These are phyloP conservation scores for Lichtheimia corymbifera DNA, from an alignment of 371 early-diverging fungal genomes.

Conservation along the genomic window DNA sequence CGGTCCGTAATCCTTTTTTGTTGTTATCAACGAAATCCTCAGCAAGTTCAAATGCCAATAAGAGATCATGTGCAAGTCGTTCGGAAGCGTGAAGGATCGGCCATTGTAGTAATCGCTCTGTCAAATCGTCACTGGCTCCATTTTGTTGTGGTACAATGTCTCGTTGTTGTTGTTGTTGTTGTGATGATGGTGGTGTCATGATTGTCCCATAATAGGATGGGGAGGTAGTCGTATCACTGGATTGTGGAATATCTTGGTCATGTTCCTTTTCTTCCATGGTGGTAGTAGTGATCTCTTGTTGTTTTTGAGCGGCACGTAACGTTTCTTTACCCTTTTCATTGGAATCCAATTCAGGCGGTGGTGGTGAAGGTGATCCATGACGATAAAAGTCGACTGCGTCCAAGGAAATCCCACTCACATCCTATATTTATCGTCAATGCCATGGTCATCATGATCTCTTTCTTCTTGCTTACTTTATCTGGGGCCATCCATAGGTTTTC, in stretches of 20 bases:
- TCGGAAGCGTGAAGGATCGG: constrained; percentile 1
- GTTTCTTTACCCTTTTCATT: constrained; percentile 5
- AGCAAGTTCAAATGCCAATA: constrained; percentile 9
- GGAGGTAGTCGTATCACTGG: too few species aligned
- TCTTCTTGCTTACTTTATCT: constrained; percentile 2
- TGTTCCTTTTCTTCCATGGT: neutral
- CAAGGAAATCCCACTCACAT: constrained; percentile 2
- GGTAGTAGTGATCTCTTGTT: neutral
- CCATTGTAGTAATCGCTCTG: constrained; percentile 4
- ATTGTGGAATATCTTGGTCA: neutral
- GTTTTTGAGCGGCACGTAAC: neutral
- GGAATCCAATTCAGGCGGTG: constrained; percentile 4
- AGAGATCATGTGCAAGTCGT: constrained; percentile 5
- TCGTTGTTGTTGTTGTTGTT: constrained; percentile 6
- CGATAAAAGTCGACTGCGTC: constrained; percentile 24
- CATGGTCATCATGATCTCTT: neutral
- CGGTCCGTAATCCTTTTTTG: neutral
- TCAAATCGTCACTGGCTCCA: neutral
- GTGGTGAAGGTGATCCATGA: neutral
- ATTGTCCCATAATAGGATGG: too few species aligned
- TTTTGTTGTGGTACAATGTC: neutral
- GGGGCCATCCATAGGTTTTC: constrained; percentile 18
- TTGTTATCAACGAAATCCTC: constrained; percentile 8
- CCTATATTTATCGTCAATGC: neutral
- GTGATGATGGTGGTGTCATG: neutral